Percentiles rank a stretch among this genome's conserved stretches.
Evolutionary conservation across 768 basidiomycete species (phyloP).

Genomic region (Calocera cornea): DNA sequence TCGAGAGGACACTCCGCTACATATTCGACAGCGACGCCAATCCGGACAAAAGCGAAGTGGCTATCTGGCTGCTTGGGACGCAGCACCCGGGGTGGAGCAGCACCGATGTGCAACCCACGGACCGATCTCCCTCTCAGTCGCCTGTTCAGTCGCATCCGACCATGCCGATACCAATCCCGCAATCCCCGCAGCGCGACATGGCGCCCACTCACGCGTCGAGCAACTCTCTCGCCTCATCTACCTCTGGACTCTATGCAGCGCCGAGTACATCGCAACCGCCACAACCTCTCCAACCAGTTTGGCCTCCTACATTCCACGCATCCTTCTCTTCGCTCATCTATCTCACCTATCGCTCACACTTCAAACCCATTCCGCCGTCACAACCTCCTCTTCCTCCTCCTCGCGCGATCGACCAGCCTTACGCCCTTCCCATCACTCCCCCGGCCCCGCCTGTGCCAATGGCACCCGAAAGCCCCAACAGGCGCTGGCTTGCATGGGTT

Average conservation of each 20-base stretch:
- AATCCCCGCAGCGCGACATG: constrained; percentile 12
- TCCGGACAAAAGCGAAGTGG: constrained; percentile 66
- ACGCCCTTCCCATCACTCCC: constrained; percentile 16
- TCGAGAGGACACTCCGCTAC: constrained; percentile 77
- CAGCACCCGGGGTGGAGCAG: constrained; percentile 62
- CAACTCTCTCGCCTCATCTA: constrained; percentile 30
- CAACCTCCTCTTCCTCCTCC: constrained; percentile 34
- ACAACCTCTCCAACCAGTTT: constrained; percentile 32
- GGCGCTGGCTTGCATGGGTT: constrained; percentile 50
- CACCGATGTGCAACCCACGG: constrained; percentile 15
- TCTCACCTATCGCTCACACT: constrained; percentile 85
- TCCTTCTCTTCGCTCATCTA: constrained; percentile 84
- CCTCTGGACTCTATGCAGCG: constrained; percentile 32
- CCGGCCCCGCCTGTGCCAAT: constrained; percentile 13
- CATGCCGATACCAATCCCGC: constrained; percentile 9
- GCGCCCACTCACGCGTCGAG: constrained; percentile 24
- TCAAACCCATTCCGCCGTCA: constrained; percentile 53
- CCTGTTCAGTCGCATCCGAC: constrained; percentile 13
- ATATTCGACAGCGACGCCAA: constrained; percentile 81
- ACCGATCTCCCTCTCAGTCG: constrained; percentile 14
- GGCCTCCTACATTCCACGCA: constrained; percentile 72
- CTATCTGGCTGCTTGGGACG: constrained; percentile 84
- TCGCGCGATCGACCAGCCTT: constrained; percentile 27
- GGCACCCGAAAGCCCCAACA: constrained; percentile 30
- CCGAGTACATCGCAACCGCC: constrained; percentile 34